A percentile compares a stretch with the other conserved stretches of the same genome.
Evolutionary conservation across 805 yeast species (phyloP).

Genomic region (Grigorovia jiainica): DNA sequence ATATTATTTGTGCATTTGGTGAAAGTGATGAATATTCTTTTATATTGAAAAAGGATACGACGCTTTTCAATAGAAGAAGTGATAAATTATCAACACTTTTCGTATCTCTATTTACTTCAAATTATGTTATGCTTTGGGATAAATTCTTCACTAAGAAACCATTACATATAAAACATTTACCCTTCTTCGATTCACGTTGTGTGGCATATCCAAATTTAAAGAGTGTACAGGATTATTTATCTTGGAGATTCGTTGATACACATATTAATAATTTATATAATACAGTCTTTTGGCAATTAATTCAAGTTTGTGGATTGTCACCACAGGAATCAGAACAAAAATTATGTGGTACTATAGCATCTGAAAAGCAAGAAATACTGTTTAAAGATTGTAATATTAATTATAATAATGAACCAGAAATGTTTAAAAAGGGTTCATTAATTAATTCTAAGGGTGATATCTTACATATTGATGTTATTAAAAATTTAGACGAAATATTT

Average conservation of each 20-base stretch:
- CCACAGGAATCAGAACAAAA: slow-evolving; percentile 74
- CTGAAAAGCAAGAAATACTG: slow-evolving; percentile 83
- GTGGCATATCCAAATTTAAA: slow-evolving; percentile 65
- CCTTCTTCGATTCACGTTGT: slow-evolving; percentile 87
- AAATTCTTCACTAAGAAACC: slow-evolving; percentile 42
- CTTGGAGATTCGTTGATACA: slow-evolving; percentile 95
- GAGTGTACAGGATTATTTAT: slow-evolving; percentile 66
- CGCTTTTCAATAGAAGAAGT: slow-evolving; percentile 73
- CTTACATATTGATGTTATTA: slow-evolving; percentile 33
- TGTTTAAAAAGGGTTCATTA: slow-evolving; percentile 69
- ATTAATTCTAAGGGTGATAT: slow-evolving; percentile 46
- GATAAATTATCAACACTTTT: slow-evolving; percentile 70
- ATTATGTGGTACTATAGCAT: slow-evolving; percentile 67
- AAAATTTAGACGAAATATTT: slow-evolving; percentile 30
- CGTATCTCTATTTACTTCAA: slow-evolving; percentile 72
- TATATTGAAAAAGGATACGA: slow-evolving; percentile 53
- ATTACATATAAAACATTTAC: slow-evolving; percentile 47
- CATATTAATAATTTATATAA: slow-evolving; percentile 93
- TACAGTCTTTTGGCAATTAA: slow-evolving; percentile 85
- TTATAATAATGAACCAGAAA: slow-evolving; percentile 84
- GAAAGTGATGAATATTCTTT: slow-evolving; percentile 94
- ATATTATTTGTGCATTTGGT: slow-evolving; percentile 76
- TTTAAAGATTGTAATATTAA: slow-evolving; percentile 72
- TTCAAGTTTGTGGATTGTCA: slow-evolving; percentile 54
- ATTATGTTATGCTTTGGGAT: slow-evolving; percentile 63